These are phyloP conservation scores for Trichoderma atroviride DNA, from an alignment of 2,329 filamentous ascomycete genomes.

Conservation along the genomic window DNA sequence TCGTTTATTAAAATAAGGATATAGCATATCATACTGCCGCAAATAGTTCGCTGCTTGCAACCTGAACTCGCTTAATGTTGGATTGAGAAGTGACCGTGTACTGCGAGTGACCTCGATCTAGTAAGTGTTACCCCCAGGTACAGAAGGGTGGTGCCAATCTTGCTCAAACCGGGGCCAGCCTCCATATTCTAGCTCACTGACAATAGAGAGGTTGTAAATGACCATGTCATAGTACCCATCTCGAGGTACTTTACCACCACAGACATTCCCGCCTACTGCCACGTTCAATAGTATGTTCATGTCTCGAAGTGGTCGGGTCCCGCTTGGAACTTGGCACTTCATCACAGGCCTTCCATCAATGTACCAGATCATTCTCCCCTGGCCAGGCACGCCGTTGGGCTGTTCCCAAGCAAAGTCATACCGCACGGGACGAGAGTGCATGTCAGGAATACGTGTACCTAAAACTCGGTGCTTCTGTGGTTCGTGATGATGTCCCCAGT, in stretches of 20 bases:
- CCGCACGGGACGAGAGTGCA: slow-evolving; percentile 50
- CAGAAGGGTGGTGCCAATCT: slow-evolving; percentile 47
- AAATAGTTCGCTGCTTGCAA: not conserved
- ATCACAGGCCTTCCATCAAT: slow-evolving; percentile 60
- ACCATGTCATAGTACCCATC: slow-evolving; percentile 61
- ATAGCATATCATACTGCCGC: not conserved
- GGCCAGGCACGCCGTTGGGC: slow-evolving; percentile 46
- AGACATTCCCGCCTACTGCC: slow-evolving; percentile 65
- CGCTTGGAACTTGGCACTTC: slow-evolving; percentile 56
- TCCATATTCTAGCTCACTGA: slow-evolving; percentile 52
- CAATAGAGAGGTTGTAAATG: slow-evolving; percentile 55
- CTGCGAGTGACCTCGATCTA: slow-evolving; percentile 16
- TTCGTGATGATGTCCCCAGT: slow-evolving; percentile 61
- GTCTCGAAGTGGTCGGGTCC: slow-evolving; percentile 58
- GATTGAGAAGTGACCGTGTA: not conserved
- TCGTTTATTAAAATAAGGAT: not conserved
- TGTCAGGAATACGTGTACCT: slow-evolving; percentile 53
- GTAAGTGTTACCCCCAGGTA: slow-evolving; percentile 40
- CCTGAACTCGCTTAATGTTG: not conserved
- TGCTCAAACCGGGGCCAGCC: slow-evolving; percentile 58
- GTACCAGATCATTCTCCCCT: slow-evolving; percentile 59
- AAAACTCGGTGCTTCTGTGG: slow-evolving; percentile 59
- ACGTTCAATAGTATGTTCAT: slow-evolving; percentile 61
- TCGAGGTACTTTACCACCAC: slow-evolving; percentile 51
- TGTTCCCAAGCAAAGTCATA: slow-evolving; percentile 62